A percentile compares a stretch with the other conserved stretches of the same genome.
These are phyloP conservation scores for Trametes versicolor DNA, from an alignment of 1,284 basidiomycete genomes.

Conservation along the genomic window DNA sequence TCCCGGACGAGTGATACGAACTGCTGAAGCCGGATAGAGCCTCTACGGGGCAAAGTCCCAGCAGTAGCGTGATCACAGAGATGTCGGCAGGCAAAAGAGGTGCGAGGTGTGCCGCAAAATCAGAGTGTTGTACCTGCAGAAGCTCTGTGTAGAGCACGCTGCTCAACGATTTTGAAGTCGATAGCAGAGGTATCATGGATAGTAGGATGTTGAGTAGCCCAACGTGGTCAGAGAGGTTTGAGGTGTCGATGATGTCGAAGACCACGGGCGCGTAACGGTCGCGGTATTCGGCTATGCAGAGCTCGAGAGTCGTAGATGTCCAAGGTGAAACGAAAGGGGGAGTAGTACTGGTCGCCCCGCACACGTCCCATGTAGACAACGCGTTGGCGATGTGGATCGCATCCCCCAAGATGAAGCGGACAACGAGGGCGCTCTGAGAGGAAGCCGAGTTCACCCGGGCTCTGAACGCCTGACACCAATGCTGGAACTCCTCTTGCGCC, in stretches of 20 bases:
- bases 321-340: conserved; percentile 10
- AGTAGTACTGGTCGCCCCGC: background rate
- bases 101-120: conserved; percentile 44
- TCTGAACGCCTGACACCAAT: conserved; percentile 49
- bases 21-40: conserved; percentile 55
- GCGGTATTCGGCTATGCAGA: conserved; percentile 22
- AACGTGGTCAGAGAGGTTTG: conserved; percentile 33
- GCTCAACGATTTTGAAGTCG: background rate
- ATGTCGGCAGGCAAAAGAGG: conserved; percentile 50
- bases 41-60: conserved; percentile 54
- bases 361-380: background rate
- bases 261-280: conserved; percentile 20
- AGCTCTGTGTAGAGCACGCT: conserved; percentile 53
- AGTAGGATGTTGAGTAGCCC: conserved; percentile 29
- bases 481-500: conserved; percentile 46
- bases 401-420: conserved; percentile 52
- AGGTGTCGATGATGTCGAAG: conserved; percentile 36
- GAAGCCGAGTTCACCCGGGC: conserved; percentile 6
- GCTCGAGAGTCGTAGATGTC: conserved; percentile 14
- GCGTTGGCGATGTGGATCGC: conserved; percentile 32
- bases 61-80: conserved; percentile 48
- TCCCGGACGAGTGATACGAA: too few species aligned
- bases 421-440: conserved; percentile 19
- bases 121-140: conserved; percentile 43
- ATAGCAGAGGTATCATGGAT: conserved; percentile 24